Evolutionary conservation across 768 basidiomycete species (phyloP).

Genomic region (Amanita pallidorosea): DNA sequence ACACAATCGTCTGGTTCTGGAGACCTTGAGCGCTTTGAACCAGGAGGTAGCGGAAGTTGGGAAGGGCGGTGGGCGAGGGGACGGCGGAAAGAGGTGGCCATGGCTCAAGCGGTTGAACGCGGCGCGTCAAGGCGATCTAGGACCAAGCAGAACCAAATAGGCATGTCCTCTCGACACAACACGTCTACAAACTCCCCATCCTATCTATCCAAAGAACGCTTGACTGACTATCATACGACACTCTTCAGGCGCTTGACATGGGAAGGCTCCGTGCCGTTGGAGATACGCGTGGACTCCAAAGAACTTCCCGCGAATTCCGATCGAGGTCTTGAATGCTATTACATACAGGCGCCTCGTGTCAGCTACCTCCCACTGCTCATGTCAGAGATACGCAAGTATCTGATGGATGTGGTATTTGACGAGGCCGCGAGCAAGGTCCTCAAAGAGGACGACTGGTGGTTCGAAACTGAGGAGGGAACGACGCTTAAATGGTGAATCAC

Average conservation of each 20-base stretch:
- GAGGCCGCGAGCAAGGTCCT: slow-evolving; percentile 65
- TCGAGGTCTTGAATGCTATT: slow-evolving; percentile 84
- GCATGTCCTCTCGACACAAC: slow-evolving; percentile 42
- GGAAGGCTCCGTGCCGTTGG: slow-evolving; percentile 85
- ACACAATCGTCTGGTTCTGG: slow-evolving; percentile 33
- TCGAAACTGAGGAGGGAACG: slow-evolving; percentile 79
- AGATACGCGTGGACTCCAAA: slow-evolving; percentile 81
- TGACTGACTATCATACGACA: slow-evolving; percentile 50
- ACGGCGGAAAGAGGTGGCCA: slow-evolving; percentile 36
- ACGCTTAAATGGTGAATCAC: slow-evolving; percentile 74
- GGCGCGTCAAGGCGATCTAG: background rate
- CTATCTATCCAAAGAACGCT: slow-evolving; percentile 24
- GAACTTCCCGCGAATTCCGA: slow-evolving; percentile 87
- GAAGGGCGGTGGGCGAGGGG: slow-evolving; percentile 33
- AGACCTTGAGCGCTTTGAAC: slow-evolving; percentile 36
- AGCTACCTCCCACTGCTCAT: slow-evolving; percentile 89
- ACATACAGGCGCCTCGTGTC: slow-evolving; percentile 82
- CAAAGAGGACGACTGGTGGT: slow-evolving; percentile 96
- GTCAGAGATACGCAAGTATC: slow-evolving; percentile 78
- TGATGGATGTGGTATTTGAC: slow-evolving; percentile 90
- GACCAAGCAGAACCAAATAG: slow-evolving; percentile 2
- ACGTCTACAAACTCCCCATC: slow-evolving; percentile 19
- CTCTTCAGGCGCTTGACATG: slow-evolving; percentile 83
- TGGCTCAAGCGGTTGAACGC: slow-evolving; percentile 11
- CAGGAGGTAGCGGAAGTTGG: slow-evolving; percentile 18